Base-by-base conservation (phyloP, 345 rosid species). In the Euphorbia lathyris region DNA sequence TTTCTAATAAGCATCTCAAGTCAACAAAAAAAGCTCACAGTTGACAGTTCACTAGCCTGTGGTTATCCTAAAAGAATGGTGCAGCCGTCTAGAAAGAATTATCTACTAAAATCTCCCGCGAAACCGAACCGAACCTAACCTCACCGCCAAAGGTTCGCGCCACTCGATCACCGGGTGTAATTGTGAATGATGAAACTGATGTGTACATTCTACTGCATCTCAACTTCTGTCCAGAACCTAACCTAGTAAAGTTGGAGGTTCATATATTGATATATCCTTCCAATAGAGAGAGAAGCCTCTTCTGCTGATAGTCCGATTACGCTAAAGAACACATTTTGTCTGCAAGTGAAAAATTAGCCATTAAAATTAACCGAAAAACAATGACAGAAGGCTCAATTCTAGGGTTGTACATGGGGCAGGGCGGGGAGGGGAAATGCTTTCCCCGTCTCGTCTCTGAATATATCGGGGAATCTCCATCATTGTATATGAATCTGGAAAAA, bases 241-340 rank as follows among this genome's bases (percentile, higher is more conserved):
- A 4, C 3, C 1, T 23, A 7, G 27, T 11, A 26, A 62, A 38
- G 23, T 20, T 42, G 26, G 30, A 42, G 36, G 30, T 23, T 12
- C 2, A 25, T 59, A 34, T 14, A 26, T 53, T 3, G 11, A 25
- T 59, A 34, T 14, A 26, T 55, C 7, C 6, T 23, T 56, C 43
- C 34, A 36, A 43, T 55, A 50, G 32, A n/a, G 32, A 57, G 38
- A 45, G 51, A 45, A 52, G 50, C 27, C 40, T 30, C 23, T 36
- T 7, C 23, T 20, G 19, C 47, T 20, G 8, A 22, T 55, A 22
- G 14, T 43, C 71, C 45, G 38, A 59, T 76, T 62, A 76, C 62
- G 69, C 68, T 34, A n/a, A 5, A 27, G 76, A 71, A 61, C 79
- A 76, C 11, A 76, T 68, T 66, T 76, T 76, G 50, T 76, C 79